phyloP scores from a whole-genome alignment of 148 eudicot species.

The Bassia scoparia region DNA sequence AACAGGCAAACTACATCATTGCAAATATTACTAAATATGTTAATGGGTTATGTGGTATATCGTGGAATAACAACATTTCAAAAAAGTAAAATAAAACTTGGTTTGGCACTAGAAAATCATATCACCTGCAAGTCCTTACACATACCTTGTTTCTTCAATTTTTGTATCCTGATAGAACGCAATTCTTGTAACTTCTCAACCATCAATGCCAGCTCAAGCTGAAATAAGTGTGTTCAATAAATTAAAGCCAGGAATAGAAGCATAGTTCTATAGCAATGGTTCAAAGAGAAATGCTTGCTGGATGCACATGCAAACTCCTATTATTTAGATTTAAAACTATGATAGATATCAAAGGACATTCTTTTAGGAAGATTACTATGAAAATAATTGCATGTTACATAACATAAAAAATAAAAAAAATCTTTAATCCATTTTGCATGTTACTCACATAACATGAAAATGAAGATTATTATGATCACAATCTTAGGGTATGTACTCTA shows the following conservation, averaged over 20 bases:
- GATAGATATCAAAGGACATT: no score
- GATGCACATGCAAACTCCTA: background rate
- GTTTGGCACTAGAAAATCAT: background rate
- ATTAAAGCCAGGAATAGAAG: background rate
- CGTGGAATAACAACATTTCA: no score
- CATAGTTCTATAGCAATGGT: background rate
- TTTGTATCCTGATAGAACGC: constrained; percentile 84
- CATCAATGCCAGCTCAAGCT: constrained; percentile 89
- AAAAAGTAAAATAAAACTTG: background rate
- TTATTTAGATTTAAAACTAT: background rate
- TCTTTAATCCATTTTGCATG: no score
- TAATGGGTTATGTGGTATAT: background rate
- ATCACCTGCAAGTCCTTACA: background rate
- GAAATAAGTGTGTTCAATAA: constrained; percentile 25
- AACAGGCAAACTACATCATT: background rate
- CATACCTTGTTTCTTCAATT: constrained; percentile 90
- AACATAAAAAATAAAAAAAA: no score
- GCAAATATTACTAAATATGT: background rate
- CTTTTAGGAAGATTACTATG: background rate
- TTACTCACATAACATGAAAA: no score
- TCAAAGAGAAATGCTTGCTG: background rate
- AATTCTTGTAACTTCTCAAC: constrained; percentile 97
- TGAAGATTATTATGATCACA: background rate
- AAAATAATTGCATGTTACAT: no score
- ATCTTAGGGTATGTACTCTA: background rate